Base-by-base conservation (phyloP, 805 yeast genomes). In the Lipomyces sp. region DNA sequence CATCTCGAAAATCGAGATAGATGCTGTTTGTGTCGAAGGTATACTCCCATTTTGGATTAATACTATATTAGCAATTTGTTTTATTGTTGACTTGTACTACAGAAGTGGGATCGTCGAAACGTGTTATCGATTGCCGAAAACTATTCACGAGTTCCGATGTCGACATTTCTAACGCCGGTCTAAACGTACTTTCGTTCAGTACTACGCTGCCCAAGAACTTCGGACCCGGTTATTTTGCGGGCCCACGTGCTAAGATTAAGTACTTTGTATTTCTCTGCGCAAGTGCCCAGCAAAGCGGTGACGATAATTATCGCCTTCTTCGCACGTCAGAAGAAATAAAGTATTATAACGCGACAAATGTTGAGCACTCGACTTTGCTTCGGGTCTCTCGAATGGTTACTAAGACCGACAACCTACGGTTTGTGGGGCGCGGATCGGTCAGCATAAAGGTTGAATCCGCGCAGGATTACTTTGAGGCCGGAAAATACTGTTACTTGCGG, bases 341-440 rank as follows among this genome's bases (percentile, higher is more conserved):
- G 53, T 64, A 57, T 54, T 64, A 60, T 34, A 64, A 64, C 30
- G 33, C 58, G 7, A 32, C 32, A 5, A 42, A 30, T 24, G 34
- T 35, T 4, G 37, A 48, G 54, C 29, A 32, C 18, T 13, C 62
- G 32, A 45, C 30, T 8, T 35, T 24, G 3, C 42, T 33, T 15
- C 32, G 33, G 13, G 35, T n/a, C 35, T n/a, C 30, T 15, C 35
- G 48, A 8, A 34, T 54, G 11, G 63, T 32, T 13, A 30, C 29
- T 18, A 37, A 15, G 37, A 45, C 57, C 4, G 61, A n/a, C 13
- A 60, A 50, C 8, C 8, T 60, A 18, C 57, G 50, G 32, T 60
- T 60, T 29, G 60, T 35, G 34, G 63, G 63, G 18, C 10, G 53
- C 33, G 67, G 64, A 33, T 59, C 60, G 34, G 64, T 64, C 13